Base-by-base conservation (phyloP, 768 basidiomycete genomes). In the Psilocybe cubensis region DNA sequence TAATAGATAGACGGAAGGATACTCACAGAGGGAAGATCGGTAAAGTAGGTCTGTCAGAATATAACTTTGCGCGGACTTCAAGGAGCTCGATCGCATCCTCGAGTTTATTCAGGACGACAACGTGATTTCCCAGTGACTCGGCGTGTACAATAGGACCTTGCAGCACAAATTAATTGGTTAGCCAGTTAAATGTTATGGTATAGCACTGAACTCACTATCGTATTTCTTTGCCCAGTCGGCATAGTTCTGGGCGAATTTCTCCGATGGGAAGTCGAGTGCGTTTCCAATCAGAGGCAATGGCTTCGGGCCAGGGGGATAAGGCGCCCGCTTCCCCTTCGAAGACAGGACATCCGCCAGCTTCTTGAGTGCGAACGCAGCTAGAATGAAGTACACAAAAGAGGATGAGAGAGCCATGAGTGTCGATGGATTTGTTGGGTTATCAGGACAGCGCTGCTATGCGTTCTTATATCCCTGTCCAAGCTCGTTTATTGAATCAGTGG, bases 1-100 rank as follows among this genome's bases (percentile, higher is more conserved):
- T 29, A 17, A n/a, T 5, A 9, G 21, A 8, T 43, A 25, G 14
- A 5, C 28, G 18, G 17, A 25, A 3, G 21, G 23, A 52, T 12
- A 43, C 29, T n/a, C 23, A 61, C 60, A 61, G 18, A 5, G 57
- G 29, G 23, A 54, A 11, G 9, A 58, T 45, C 1, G 61, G 57
- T 21, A 62, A 18, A 1, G 73, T 73, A 18, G 79, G 81, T 5
- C 80, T 71, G 47, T 74, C 76, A 12, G 79, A 79, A 48, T 81
- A 81, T 21, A 75, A 76, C 0, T 76, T 68, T 0, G 77, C 77
- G 9, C 78, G 71, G 45, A 78, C 79, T 58, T 82, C 80, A 14
- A 83, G 66, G 9, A 64, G 21, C 28, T 42, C 35, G 8, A 25
- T 29, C 11, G 45, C 61, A 25, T 63, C 65, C 40, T 72, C 57